These are phyloP conservation scores for Erythrobasidium hasegawianum DNA, from an alignment of 1,284 basidiomycete species.

Conservation along the genomic window DNA sequence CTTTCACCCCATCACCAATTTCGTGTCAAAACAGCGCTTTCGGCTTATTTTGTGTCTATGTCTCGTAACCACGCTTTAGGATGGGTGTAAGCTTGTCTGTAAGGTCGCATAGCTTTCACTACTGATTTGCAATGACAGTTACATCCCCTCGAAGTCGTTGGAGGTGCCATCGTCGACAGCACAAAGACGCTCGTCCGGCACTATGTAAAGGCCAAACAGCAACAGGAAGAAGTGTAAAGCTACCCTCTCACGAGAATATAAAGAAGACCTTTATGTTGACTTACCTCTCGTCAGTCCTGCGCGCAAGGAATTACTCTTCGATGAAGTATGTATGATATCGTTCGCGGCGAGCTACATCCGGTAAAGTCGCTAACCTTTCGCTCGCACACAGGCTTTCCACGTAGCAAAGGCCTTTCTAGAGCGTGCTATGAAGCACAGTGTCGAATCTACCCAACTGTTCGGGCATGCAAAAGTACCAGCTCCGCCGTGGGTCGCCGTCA, in stretches of 20 bases:
- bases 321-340: neutral
- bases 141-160: neutral
- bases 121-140: neutral
- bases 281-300: neutral
- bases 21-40: too few relatives aligned
- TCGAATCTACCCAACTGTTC: neutral
- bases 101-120: too few relatives aligned
- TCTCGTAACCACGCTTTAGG: too few relatives aligned
- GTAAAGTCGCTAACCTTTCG: neutral
- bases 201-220: neutral
- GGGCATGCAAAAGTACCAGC: neutral
- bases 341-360: neutral
- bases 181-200: neutral
- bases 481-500: neutral
- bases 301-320: neutral
- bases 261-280: neutral
- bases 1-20: too few relatives aligned
- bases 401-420: neutral
- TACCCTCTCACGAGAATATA: neutral
- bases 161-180: neutral
- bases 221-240: conserved; percentile 3
- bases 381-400: neutral
- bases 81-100: too few relatives aligned
- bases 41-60: too few relatives aligned
- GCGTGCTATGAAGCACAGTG: neutral